A percentile compares a stretch with the other conserved stretches of the same genome.
Conservation (phyloP, 768 basidiomycete species). For the Lactarius sp. region DNA sequence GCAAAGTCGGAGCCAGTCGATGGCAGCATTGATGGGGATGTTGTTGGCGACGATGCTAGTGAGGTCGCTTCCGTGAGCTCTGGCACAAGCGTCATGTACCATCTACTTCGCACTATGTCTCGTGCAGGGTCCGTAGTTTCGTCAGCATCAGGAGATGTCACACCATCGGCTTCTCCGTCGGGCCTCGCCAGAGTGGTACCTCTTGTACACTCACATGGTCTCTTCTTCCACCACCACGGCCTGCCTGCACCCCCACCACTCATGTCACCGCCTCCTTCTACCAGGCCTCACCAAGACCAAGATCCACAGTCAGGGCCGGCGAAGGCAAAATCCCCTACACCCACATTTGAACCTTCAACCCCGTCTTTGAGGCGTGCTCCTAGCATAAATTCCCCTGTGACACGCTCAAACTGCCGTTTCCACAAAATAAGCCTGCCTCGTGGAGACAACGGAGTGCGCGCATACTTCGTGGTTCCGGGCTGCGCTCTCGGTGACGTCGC, state of each 20-base stretch:
- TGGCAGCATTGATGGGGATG: slow-evolving; percentile 18
- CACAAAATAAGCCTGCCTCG: slow-evolving; percentile 60
- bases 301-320: slow-evolving; percentile 20
- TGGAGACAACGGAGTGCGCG: slow-evolving; percentile 47
- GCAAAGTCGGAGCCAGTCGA: background rate
- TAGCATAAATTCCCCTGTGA: slow-evolving; percentile 45
- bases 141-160: slow-evolving; percentile 26
- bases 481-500: slow-evolving; percentile 56
- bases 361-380: slow-evolving; percentile 16
- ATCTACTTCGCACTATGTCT: slow-evolving; percentile 33
- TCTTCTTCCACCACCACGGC: slow-evolving; percentile 31
- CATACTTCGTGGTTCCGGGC: slow-evolving; percentile 65
- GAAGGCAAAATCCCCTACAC: slow-evolving; percentile 9
- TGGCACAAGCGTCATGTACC: slow-evolving; percentile 37
- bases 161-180: slow-evolving; percentile 28
- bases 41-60: slow-evolving; percentile 27
- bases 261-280: slow-evolving; percentile 3
- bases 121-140: slow-evolving; percentile 48
- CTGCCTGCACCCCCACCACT: slow-evolving; percentile 19
- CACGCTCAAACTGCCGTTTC: slow-evolving; percentile 66
- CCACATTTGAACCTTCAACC: slow-evolving; percentile 1
- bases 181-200: slow-evolving; percentile 18
- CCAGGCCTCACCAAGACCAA: background rate
- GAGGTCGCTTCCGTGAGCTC: slow-evolving; percentile 35
- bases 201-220: slow-evolving; percentile 30